A percentile compares a stretch with the other conserved stretches of the same genome.
Conservation (phyloP, 495 filamentous ascomycete species). For the Penicillium dipodomyicola region DNA sequence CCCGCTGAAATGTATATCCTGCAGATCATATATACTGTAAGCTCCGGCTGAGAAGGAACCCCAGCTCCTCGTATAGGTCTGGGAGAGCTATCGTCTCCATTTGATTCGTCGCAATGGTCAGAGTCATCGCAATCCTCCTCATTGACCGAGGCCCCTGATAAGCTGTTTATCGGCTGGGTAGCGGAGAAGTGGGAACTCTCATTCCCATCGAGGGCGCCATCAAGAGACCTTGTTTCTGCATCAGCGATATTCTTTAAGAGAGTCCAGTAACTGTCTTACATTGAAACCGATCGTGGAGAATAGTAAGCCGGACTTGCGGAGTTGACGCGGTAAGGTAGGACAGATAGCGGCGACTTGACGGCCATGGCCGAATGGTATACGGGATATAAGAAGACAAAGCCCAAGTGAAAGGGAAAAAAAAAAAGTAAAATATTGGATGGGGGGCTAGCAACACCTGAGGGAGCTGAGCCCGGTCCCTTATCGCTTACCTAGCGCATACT, state of each 20-base stretch:
- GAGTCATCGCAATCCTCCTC: slow-evolving; percentile 2
- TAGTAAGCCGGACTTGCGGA: slow-evolving; percentile 15
- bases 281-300: slow-evolving; percentile 18
- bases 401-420: not conserved
- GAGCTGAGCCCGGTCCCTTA: slow-evolving; percentile 4
- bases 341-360: slow-evolving; percentile 38
- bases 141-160: not conserved
- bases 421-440: slow-evolving; percentile 1
- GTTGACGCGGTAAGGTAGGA: slow-evolving; percentile 19
- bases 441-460: slow-evolving; percentile 1
- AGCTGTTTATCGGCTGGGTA: not conserved
- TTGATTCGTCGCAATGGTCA: not conserved
- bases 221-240: slow-evolving; percentile 8
- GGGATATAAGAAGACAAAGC: not conserved
- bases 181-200: slow-evolving; percentile 3
- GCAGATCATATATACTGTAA: slow-evolving; percentile 33
- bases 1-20: not conserved
- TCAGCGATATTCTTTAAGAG: not conserved
- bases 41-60: slow-evolving; percentile 20
- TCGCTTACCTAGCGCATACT: slow-evolving; percentile 13
- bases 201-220: not conserved
- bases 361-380: slow-evolving; percentile 22
- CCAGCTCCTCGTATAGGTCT: slow-evolving; percentile 9
- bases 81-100: slow-evolving; percentile 4
- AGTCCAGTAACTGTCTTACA: slow-evolving; percentile 14